These are phyloP conservation scores for Alternaria conjuncta DNA, from an alignment of 2,329 filamentous ascomycete genomes.

Conservation along the genomic window DNA sequence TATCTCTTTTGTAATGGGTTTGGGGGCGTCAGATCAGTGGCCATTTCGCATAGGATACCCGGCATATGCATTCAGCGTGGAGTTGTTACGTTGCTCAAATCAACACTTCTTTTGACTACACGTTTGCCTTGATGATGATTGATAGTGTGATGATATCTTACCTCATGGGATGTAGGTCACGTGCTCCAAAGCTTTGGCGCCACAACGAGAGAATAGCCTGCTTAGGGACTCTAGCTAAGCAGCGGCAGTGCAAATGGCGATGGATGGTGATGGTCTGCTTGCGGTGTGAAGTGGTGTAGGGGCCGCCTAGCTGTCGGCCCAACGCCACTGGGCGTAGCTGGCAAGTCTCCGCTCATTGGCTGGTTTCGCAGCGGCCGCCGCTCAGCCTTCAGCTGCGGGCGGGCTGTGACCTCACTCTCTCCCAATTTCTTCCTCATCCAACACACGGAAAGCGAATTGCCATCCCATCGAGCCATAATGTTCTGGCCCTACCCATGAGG, in stretches of 20 bases:
- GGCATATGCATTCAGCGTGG: conserved; percentile 11
- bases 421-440: neutral
- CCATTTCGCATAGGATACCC: conserved; percentile 14
- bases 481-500: conserved; percentile 60
- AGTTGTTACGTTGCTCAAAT: conserved; percentile 2
- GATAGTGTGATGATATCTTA: neutral
- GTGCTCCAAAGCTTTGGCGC: neutral
- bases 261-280: neutral
- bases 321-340: conserved; percentile 5
- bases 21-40: conserved; percentile 3
- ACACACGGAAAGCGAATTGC: conserved; percentile 18
- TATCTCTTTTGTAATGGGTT: conserved; percentile 15
- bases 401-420: conserved; percentile 16
- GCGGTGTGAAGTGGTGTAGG: neutral
- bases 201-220: neutral
- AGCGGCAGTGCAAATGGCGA: neutral
- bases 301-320: neutral
- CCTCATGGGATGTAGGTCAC: neutral
- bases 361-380: neutral
- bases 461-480: conserved; percentile 43
- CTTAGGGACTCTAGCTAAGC: neutral
- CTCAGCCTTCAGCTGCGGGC: conserved; percentile 3
- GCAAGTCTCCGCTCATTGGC: conserved; percentile 4
- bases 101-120: neutral
- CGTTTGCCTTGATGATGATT: neutral